Base-by-base conservation (phyloP, 768 basidiomycete species). In the Phaeolepiota aurea region DNA sequence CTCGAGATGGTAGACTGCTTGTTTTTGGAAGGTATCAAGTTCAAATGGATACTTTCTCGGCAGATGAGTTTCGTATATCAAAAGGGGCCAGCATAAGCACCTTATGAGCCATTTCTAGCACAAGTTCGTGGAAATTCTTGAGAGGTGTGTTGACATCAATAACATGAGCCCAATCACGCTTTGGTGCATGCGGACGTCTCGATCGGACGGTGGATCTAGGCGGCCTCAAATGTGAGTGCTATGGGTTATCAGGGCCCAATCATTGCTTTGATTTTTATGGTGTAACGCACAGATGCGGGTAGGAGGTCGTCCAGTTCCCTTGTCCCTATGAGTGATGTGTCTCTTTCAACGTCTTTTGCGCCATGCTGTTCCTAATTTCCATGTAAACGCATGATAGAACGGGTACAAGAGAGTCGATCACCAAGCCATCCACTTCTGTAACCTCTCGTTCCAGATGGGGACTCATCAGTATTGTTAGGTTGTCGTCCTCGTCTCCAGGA, bases 81-180 rank as follows among this genome's bases (percentile, higher is more conserved):
- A 35, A 28, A 28, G 7, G 15, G 16, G 16, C 7, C 25, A 28
- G 7, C 40, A 18, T 20, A 40, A 61, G 49, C 36, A 88, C 92
- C 67, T 90, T 81, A 59, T 88, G 88, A 0, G 94, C 94, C 90
- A 94, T 92, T 42, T 92, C 86, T 0, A 94, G 94, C 5, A 99
- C 91, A 18, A 98, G 80, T 56, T 94, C 83, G 40, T 76, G 76
- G 56, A 94, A 94, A 55, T 97, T 94, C 11, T 69, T 65, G 57
- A 96, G 79, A 15, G 90, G 87, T 45, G 84, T 83, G 52, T 90
- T 90, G 44, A 97, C 79, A 52, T 98, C 88, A 20, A 98, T 88
- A 19, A 90, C 86, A 68, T 97, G 96, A 1, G 96, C 96, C 96
- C 96, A 99, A 47, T 97, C 91, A 36, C 87, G 85, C 62, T 93